phyloP scores from a whole-genome alignment of 2,329 filamentous ascomycete genomes.

The Fusarium lateritium region DNA sequence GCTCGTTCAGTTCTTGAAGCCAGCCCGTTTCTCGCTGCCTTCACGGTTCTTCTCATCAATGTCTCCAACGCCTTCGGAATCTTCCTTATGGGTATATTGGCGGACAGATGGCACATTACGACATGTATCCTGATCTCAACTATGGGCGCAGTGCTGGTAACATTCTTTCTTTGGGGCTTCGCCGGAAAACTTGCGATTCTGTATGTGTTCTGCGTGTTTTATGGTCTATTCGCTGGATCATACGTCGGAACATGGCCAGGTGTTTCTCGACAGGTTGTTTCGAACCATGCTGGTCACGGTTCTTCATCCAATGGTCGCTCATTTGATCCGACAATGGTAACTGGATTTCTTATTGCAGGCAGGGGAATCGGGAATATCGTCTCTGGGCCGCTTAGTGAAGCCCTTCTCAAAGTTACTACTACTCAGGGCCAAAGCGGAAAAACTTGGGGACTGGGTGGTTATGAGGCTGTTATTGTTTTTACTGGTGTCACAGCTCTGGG shows the following conservation, averaged over 20 bases:
- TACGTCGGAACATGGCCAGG: slow-evolving; percentile 75
- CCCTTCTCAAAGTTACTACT: neutral
- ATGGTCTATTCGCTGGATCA: slow-evolving; percentile 75
- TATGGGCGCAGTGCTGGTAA: slow-evolving; percentile 67
- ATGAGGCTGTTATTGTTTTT: neutral
- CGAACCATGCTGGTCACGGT: neutral
- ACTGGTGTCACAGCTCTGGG: neutral
- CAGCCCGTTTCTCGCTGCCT: slow-evolving; percentile 63
- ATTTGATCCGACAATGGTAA: neutral
- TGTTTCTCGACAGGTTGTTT: slow-evolving; percentile 46
- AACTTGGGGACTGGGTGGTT: neutral
- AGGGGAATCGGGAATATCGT: neutral
- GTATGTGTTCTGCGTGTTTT: slow-evolving; percentile 72
- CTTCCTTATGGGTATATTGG: slow-evolving; percentile 69
- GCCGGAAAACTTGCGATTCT: slow-evolving; percentile 67
- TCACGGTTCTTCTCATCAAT: slow-evolving; percentile 72
- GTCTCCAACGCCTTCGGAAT: slow-evolving; percentile 71
- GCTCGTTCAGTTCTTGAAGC: slow-evolving; percentile 63
- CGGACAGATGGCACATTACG: slow-evolving; percentile 66
- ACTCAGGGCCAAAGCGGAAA: too few species aligned
- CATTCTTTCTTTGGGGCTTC: slow-evolving; percentile 75
- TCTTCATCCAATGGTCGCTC: neutral
- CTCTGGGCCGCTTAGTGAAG: neutral
- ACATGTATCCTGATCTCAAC: slow-evolving; percentile 71
- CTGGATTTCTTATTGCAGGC: neutral